A percentile compares a stretch with the other conserved stretches of the same genome.
Conservation (phyloP, 1,284 basidiomycete species). For the Ceratobasidium sp. region DNA sequence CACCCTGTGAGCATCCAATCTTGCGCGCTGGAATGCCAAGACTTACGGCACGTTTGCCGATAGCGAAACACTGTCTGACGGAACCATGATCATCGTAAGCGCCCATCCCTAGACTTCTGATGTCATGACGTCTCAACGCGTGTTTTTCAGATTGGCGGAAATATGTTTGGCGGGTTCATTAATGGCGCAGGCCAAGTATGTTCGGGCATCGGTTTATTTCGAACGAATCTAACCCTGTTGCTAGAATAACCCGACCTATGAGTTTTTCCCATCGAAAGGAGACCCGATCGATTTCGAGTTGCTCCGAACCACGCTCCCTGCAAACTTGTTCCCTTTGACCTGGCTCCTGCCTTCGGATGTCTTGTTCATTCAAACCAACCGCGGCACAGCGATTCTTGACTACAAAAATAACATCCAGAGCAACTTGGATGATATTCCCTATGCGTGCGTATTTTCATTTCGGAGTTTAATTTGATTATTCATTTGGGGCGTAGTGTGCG, state of each 20-base stretch:
- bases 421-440: slow-evolving; percentile 38
- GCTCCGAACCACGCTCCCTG: slow-evolving; percentile 62
- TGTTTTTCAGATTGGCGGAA: slow-evolving; percentile 65
- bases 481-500: slow-evolving; percentile 56
- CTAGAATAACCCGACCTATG: slow-evolving; percentile 66
- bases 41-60: not conserved
- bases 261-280: slow-evolving; percentile 73
- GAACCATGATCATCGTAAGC: slow-evolving; percentile 41
- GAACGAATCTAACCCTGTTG: slow-evolving; percentile 1
- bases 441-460: slow-evolving; percentile 42
- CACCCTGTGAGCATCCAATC: too few species aligned
- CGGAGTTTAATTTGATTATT: not conserved
- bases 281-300: slow-evolving; percentile 54
- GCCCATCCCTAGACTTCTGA: not conserved
- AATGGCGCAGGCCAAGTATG: slow-evolving; percentile 62
- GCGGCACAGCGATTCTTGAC: slow-evolving; percentile 56
- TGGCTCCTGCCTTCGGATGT: slow-evolving; percentile 56
- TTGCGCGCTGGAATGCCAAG: slow-evolving; percentile 47
- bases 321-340: slow-evolving; percentile 60
- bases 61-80: slow-evolving; percentile 42
- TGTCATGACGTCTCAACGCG: slow-evolving; percentile 18
- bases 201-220: not conserved
- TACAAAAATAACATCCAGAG: slow-evolving; percentile 55
- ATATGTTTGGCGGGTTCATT: slow-evolving; percentile 83
- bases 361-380: slow-evolving; percentile 55